Base-by-base conservation (phyloP, 2,329 filamentous ascomycete genomes). In the Ilyonectria sp. region DNA sequence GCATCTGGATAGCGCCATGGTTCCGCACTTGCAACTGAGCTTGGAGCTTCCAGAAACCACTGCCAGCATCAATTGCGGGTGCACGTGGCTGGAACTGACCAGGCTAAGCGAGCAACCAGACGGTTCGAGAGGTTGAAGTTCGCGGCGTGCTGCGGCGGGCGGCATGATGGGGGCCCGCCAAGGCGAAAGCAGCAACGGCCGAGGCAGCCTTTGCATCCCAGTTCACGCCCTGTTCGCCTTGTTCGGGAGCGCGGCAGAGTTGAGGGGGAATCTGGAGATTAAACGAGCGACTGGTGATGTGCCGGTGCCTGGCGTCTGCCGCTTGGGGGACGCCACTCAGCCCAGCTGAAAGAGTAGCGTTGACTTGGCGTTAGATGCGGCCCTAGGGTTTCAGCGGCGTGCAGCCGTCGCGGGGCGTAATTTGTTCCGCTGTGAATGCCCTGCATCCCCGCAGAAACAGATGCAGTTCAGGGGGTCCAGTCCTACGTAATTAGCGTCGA, bases 291-390 rank as follows among this genome's bases (percentile, higher is more conserved):
- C 49, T 31, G 29, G 26, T 35, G 68, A 57, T 72, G 69, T 66
- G 68, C 58, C 69, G 54, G 68, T 61, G 35, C 44, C 62, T 60
- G 62, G 58, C 19, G 23, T 37, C 37, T 58, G 56, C 58, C 59
- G 47, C 47, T 60, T 56, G 49, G 29, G 50, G n/a, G 37, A 37
- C 72, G 68, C 71, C 69, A 74, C 65, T n/a, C 60, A 59, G 63
- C 63, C 63, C 68, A 75, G 73, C 73, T 75, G 73, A 75, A 74
- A 64, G 37, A 23, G 57, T 74, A 71, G 72, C 61, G 71, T 13
- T 35, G 23, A 8, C 60, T 65, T 74, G 68, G 71, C 67, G 71
- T 43, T n/a, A 31, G 35, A 58, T 52, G 54, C 33, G 37, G 33
- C 35, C 21, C 19, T 40, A 58, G 55, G 56, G 46, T 49, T 43